Conservation (phyloP, 768 basidiomycete species). For the Termitomyces sp. region DNA sequence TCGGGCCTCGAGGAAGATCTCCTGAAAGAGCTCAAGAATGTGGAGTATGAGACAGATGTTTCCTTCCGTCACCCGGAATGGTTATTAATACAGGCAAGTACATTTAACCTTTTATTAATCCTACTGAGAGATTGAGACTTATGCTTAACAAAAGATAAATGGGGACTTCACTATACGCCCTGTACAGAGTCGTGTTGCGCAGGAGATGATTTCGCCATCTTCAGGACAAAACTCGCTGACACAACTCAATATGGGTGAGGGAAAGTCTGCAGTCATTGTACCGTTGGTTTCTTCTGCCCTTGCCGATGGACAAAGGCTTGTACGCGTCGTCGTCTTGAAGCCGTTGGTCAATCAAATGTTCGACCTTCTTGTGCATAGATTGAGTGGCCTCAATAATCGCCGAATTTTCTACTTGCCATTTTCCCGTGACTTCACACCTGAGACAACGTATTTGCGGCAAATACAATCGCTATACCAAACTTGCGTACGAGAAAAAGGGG, state of each 20-base stretch:
- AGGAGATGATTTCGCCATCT: slow-evolving; percentile 41
- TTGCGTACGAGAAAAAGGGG: slow-evolving; percentile 33
- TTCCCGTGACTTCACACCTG: slow-evolving; percentile 30
- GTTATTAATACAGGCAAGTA: neutral
- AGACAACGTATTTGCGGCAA: slow-evolving; percentile 9
- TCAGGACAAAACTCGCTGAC: slow-evolving; percentile 31
- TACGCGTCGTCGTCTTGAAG: slow-evolving; percentile 46
- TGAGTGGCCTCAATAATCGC: slow-evolving; percentile 41
- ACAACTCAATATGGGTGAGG: slow-evolving; percentile 59
- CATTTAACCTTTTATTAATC: neutral
- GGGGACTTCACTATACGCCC: slow-evolving; percentile 30
- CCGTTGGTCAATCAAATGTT: slow-evolving; percentile 44
- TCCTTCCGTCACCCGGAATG: neutral
- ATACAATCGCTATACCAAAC: slow-evolving; percentile 29
- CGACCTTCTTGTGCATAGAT: slow-evolving; percentile 34
- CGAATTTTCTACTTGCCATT: slow-evolving; percentile 48
- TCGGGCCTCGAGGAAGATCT: slow-evolving; percentile 24
- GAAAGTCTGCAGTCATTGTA: slow-evolving; percentile 48
- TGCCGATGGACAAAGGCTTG: slow-evolving; percentile 38
- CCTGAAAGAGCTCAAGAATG: neutral
- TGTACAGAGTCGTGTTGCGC: slow-evolving; percentile 36
- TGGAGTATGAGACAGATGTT: neutral
- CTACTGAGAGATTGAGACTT: neutral
- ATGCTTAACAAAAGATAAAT: neutral
- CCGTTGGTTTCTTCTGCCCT: slow-evolving; percentile 36